Evolutionary conservation across 1,284 basidiomycete genomes (phyloP).

Genomic region (Ceratobasidium sp.): DNA sequence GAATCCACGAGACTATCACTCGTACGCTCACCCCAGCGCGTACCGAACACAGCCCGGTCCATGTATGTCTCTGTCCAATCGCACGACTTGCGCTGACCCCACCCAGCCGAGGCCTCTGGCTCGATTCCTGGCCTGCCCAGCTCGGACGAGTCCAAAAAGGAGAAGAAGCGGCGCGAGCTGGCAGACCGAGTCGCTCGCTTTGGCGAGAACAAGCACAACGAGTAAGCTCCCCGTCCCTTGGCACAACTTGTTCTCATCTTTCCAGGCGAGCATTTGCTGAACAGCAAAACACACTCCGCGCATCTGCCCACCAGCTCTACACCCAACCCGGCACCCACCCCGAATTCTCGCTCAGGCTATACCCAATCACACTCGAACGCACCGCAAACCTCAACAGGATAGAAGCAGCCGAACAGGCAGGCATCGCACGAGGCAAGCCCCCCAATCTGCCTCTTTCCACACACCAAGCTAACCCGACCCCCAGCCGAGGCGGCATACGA

Average conservation of each 20-base stretch:
- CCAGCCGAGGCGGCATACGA: slow-evolving; percentile 54
- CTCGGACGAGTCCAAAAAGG: slow-evolving; percentile 58
- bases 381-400: slow-evolving; percentile 71
- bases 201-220: slow-evolving; percentile 71
- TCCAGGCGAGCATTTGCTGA: slow-evolving; percentile 29
- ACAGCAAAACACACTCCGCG: slow-evolving; percentile 26
- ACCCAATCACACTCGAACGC: slow-evolving; percentile 74
- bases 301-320: slow-evolving; percentile 35
- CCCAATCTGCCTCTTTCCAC: not conserved
- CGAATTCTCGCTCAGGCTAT: slow-evolving; percentile 70
- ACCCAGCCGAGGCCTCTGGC: slow-evolving; percentile 24
- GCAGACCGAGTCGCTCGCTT: slow-evolving; percentile 64
- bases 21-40: not conserved
- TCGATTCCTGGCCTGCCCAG: not conserved
- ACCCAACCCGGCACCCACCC: slow-evolving; percentile 62
- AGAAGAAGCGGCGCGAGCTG: slow-evolving; percentile 69
- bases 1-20: no score
- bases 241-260: slow-evolving; percentile 10
- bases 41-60: slow-evolving; percentile 28
- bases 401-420: slow-evolving; percentile 67
- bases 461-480: not conserved
- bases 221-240: slow-evolving; percentile 63
- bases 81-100: not conserved
- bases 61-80: not conserved
- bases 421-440: slow-evolving; percentile 22